phyloP scores from a whole-genome alignment of 75 land plant genomes.

The Picea sitchensis region DNA sequence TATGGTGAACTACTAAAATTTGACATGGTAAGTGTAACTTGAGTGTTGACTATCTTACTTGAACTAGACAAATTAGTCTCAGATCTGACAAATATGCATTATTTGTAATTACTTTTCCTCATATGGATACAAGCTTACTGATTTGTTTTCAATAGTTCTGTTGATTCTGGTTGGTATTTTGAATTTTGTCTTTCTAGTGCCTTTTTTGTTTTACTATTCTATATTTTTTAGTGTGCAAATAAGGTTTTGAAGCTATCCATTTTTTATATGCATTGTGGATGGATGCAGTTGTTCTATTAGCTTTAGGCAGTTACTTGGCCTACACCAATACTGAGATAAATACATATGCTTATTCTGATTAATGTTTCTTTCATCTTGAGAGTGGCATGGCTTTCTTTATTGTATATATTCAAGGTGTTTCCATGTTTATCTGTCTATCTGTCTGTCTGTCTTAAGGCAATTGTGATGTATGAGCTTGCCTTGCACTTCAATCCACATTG shows the following conservation, averaged over 20 bases:
- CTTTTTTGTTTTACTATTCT: neutral
- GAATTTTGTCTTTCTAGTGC: neutral
- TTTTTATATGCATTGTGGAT: too few species aligned
- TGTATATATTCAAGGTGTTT: neutral
- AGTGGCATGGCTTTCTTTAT: neutral
- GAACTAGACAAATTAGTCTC: neutral
- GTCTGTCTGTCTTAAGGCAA: slow-evolving; percentile 56
- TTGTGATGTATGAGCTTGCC: slow-evolving; percentile 97
- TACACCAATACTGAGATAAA: neutral
- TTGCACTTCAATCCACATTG: slow-evolving; percentile 97
- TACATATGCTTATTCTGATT: neutral
- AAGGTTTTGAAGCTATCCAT: too few species aligned
- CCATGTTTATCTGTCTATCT: neutral
- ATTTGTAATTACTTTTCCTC: slow-evolving; percentile 4
- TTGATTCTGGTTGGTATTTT: neutral
- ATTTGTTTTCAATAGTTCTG: neutral
- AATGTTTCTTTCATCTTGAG: neutral
- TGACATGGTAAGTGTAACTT: slow-evolving; percentile 67
- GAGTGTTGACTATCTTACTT: neutral
- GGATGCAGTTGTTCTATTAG: neutral
- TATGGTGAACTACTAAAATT: slow-evolving; percentile 98
- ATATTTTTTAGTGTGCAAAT: neutral
- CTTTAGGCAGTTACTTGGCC: neutral
- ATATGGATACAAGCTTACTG: neutral
- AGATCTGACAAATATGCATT: neutral